Evolutionary conservation across 2,329 filamentous ascomycete genomes (phyloP), one percentile per base, ranked within the genome.

Genomic region (Penicillium sp.): DNA sequence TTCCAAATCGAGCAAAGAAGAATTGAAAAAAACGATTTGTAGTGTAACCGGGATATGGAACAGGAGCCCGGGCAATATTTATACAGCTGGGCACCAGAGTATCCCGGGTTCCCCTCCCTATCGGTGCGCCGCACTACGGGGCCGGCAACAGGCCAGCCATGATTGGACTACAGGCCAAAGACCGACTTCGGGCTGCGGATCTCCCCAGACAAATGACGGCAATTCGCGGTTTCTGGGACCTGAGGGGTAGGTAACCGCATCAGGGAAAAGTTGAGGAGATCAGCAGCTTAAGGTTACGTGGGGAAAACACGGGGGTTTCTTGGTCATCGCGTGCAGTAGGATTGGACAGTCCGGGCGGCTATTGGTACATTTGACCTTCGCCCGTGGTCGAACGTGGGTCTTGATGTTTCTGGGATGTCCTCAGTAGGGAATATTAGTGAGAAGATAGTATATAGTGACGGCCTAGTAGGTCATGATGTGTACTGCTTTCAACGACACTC

Each of bases 181-280:
- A 43, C 54, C 54, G 51, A 53, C 31, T 31, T 35, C 36, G 43
- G 46, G 22, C 48, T 50, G 43, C 43, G 46, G 50, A 52, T 41
- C 30, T 31, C 30, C 28, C 41, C 30, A 31, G 43, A 35, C 7
- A 25, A 22, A 51, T 58, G 51, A 58, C 50, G 53, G 53, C 48
- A 56, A 53, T 48, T 44, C 14, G 39, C 44, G 48, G 36, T 40
- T 46, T 49, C n/a, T 20, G 25, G 36, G 38, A 11, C 30, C 33
- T 22, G 16, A 33, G 11, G 31, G 40, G 10, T 25, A 33, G 28
- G 11, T 24, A 24, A 24, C 48, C 45, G 31, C 22, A 55, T 46
- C 41, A 27, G 48, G 50, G 40, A 35, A 50, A 48, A 24, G 3
- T 47, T 10, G 33, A 40, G 53, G 33, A 44, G 55, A 56, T 55